A percentile compares a stretch with the other conserved stretches of the same genome.
These are phyloP conservation scores for Arthroderma sp. DNA, from an alignment of 2,329 filamentous ascomycete species.

Conservation along the genomic window DNA sequence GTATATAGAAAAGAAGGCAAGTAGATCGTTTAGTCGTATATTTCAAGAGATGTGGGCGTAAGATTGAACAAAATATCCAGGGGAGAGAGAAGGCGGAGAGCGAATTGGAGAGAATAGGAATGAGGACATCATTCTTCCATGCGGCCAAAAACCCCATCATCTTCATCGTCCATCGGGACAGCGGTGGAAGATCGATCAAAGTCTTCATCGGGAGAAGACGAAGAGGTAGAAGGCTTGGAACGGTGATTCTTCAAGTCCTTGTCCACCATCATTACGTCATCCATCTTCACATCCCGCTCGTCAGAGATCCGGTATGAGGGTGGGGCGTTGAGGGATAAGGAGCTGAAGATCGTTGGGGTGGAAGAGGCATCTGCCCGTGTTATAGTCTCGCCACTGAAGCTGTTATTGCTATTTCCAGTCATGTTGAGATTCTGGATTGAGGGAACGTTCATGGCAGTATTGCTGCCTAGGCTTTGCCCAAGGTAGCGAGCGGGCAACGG, in stretches of 20 bases:
- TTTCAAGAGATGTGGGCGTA: too few relatives aligned
- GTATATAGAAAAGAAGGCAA: too few relatives aligned
- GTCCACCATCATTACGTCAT: conserved; percentile 43
- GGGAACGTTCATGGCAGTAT: conserved; percentile 41
- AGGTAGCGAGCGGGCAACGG: conserved; percentile 71
- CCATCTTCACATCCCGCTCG: conserved; percentile 54
- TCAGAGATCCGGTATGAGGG: conserved; percentile 37
- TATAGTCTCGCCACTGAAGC: conserved; percentile 8
- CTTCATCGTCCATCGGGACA: conserved; percentile 69
- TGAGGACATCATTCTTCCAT: conserved; percentile 66
- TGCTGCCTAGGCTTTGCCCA: conserved; percentile 46
- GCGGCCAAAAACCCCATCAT: conserved; percentile 86
- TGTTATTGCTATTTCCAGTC: conserved; percentile 9
- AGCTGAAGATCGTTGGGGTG: conserved; percentile 28
- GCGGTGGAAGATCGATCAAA: conserved; percentile 41
- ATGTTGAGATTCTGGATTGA: conserved; percentile 34
- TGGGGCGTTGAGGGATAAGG: conserved; percentile 31
- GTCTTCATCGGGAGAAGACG: conserved; percentile 40
- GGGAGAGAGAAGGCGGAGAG: not conserved
- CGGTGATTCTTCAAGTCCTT: not conserved
- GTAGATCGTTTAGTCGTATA: too few relatives aligned
- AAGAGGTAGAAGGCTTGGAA: not conserved
- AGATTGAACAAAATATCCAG: too few relatives aligned
- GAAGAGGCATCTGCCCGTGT: conserved; percentile 20
- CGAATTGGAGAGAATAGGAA: not conserved